Percentiles rank a stretch among this genome's conserved stretches.
Conservation (phyloP, 202 grass and related monocot species). For the Panicum virgatum region DNA sequence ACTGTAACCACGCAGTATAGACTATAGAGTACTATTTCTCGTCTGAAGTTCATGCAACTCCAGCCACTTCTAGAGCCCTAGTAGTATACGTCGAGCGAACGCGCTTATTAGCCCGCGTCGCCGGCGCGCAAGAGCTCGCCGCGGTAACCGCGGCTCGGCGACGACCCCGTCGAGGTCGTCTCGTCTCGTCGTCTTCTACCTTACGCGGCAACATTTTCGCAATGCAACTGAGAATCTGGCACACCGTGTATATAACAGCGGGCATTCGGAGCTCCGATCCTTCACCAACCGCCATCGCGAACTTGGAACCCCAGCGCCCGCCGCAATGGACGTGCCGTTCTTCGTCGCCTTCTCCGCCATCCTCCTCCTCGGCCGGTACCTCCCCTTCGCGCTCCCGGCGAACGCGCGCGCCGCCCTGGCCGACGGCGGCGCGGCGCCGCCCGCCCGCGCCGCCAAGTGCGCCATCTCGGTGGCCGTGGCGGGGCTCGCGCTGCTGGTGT, state of each 20-base stretch:
- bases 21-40: not conserved
- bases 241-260: not conserved
- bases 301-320: not conserved
- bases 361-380: not conserved
- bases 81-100: not conserved
- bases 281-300: not conserved
- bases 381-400: slow-evolving; percentile 14
- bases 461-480: slow-evolving; percentile 26
- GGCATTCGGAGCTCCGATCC: not conserved
- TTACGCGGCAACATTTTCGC: not conserved
- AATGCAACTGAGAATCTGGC: not conserved
- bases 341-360: slow-evolving; percentile 27
- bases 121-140: not conserved
- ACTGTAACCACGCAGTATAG: not conserved
- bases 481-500: slow-evolving; percentile 23
- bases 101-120: not conserved
- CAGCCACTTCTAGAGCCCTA: not conserved
- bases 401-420: not conserved
- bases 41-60: no score
- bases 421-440: not conserved
- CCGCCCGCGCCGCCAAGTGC: slow-evolving; percentile 4
- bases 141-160: not conserved
- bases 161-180: not conserved
- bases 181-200: slow-evolving; percentile 15
- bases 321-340: slow-evolving; percentile 31